Evolutionary conservation across 768 basidiomycete species (phyloP).

Genomic region (Kwoniella newhampshirensis): DNA sequence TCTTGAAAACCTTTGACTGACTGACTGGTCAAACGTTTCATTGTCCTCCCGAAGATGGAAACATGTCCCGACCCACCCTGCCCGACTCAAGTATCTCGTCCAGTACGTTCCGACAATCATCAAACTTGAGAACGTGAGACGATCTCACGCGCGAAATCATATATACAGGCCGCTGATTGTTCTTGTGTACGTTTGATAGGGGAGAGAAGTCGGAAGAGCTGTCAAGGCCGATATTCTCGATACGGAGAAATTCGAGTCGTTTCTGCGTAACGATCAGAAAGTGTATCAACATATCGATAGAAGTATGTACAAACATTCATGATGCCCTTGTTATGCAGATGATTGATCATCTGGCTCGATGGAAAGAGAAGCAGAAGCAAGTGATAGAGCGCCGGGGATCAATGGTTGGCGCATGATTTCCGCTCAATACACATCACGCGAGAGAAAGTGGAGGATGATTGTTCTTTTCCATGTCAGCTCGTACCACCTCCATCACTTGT

Average conservation of each 20-base stretch:
- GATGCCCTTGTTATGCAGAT: too few species aligned
- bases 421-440: too few species aligned
- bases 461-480: too few species aligned
- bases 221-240: conserved; percentile 75
- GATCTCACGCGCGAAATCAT: background rate
- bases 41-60: conserved; percentile 4
- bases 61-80: conserved; percentile 33
- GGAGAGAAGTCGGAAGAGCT: conserved; percentile 56
- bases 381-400: too few species aligned
- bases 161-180: background rate
- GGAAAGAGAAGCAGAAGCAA: too few species aligned
- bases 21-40: background rate
- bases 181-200: conserved; percentile 27
- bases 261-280: conserved; percentile 6
- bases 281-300: too few species aligned
- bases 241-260: conserved; percentile 12
- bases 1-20: too few species aligned
- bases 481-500: too few species aligned
- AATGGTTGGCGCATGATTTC: too few species aligned
- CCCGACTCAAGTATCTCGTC: conserved; percentile 41
- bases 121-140: conserved; percentile 34
- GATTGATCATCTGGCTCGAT: too few species aligned
- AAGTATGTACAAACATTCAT: too few species aligned
- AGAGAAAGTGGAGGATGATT: too few species aligned
- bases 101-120: conserved; percentile 46